Evolutionary conservation across 345 rosid species (phyloP).

Genomic region (Durio zibethinus): DNA sequence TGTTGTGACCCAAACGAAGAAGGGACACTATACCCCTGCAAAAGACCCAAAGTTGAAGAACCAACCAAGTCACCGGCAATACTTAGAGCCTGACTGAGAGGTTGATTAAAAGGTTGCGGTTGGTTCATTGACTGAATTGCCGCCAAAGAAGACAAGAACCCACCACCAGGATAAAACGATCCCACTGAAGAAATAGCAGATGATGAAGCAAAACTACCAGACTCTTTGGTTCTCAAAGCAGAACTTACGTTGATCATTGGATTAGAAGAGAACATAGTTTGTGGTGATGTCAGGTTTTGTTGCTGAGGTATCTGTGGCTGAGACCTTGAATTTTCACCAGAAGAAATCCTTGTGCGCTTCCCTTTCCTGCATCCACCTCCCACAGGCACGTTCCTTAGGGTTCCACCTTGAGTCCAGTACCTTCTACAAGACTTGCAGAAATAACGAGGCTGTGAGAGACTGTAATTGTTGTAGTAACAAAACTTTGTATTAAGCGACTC

Average conservation of each 20-base stretch:
- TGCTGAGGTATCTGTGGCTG: slow-evolving; percentile 8
- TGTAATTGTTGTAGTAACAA: slow-evolving; percentile 73
- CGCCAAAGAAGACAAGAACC: slow-evolving; percentile 36
- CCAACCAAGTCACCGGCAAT: slow-evolving; percentile 18
- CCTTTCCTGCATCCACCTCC: slow-evolving; percentile 68
- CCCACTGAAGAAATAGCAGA: slow-evolving; percentile 24
- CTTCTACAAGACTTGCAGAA: slow-evolving; percentile 69
- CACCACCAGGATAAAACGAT: slow-evolving; percentile 30
- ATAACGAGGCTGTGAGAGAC: slow-evolving; percentile 65
- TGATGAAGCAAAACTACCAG: slow-evolving; percentile 18
- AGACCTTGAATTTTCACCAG: slow-evolving; percentile 24
- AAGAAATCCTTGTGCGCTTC: slow-evolving; percentile 39
- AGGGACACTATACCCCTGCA: slow-evolving; percentile 31
- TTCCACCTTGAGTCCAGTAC: slow-evolving; percentile 76
- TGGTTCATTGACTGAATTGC: slow-evolving; percentile 28
- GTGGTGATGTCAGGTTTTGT: slow-evolving; percentile 7
- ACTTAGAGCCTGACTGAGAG: slow-evolving; percentile 16
- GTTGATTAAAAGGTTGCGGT: slow-evolving; percentile 21
- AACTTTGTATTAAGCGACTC: slow-evolving; percentile 64
- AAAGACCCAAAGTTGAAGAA: slow-evolving; percentile 34
- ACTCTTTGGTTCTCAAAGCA: slow-evolving; percentile 16
- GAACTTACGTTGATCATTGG: slow-evolving; percentile 13
- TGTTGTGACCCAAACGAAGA: slow-evolving; percentile 27
- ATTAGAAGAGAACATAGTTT: slow-evolving; percentile 17
- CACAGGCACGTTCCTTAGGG: slow-evolving; percentile 61